These are phyloP conservation scores for Cordyceps tenuipes DNA, from an alignment of 2,329 filamentous ascomycete genomes.

Conservation along the genomic window DNA sequence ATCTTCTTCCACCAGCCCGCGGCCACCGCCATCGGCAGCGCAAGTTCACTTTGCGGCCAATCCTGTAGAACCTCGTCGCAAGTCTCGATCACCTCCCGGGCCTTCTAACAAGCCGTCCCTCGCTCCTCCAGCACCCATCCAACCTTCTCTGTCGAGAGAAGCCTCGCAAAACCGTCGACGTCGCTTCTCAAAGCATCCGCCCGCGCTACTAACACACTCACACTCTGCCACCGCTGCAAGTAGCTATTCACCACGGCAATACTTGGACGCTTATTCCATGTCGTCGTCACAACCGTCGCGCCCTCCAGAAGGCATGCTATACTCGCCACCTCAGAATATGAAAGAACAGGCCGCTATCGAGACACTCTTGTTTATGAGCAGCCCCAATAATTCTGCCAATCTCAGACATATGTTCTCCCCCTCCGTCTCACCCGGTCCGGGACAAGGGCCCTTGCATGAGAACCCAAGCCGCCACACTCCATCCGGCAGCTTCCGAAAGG, in stretches of 20 bases:
- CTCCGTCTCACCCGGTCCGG: conserved; percentile 27
- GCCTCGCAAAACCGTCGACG: conserved; percentile 38
- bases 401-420: conserved; percentile 48
- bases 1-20: conserved; percentile 45
- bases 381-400: conserved; percentile 61
- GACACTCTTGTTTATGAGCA: conserved; percentile 73
- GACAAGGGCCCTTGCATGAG: conserved; percentile 14
- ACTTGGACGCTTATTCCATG: conserved; percentile 31
- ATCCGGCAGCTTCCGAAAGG: conserved; percentile 43
- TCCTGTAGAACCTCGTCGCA: conserved; percentile 16
- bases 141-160: conserved; percentile 39
- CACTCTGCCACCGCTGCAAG: conserved; percentile 36
- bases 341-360: conserved; percentile 77
- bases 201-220: conserved; percentile 41
- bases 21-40: conserved; percentile 30
- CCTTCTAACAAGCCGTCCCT: conserved; percentile 31
- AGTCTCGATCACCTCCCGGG: conserved; percentile 30
- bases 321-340: conserved; percentile 56
- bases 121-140: conserved; percentile 47
- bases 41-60: conserved; percentile 21
- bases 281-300: conserved; percentile 27
- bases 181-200: conserved; percentile 41
- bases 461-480: conserved; percentile 27
- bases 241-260: conserved; percentile 28
- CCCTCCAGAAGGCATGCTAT: conserved; percentile 46